A percentile compares a stretch with the other conserved stretches of the same genome.
Conservation (phyloP, 768 basidiomycete species). For the Imleria badia region DNA sequence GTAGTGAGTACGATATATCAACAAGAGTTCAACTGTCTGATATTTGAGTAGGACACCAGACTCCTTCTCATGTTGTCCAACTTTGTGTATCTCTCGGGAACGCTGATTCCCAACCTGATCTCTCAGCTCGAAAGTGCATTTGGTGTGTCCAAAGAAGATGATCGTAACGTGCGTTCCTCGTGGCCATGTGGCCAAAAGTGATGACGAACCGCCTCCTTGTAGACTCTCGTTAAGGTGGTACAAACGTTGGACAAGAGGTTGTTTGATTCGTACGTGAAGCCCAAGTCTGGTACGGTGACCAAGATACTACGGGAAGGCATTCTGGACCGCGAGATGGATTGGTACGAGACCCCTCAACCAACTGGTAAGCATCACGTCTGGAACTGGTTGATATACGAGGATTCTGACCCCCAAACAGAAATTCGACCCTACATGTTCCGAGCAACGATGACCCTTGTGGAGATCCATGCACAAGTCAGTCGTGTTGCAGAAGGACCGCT, state of each 20-base stretch:
- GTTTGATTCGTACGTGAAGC: constrained; percentile 84
- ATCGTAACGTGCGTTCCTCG: constrained; percentile 54
- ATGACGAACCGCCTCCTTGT: not conserved
- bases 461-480: constrained; percentile 89
- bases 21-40: not conserved
- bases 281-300: constrained; percentile 70
- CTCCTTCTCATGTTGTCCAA: constrained; percentile 89
- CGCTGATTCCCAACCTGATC: constrained; percentile 76
- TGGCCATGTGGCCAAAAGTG: not conserved
- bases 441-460: constrained; percentile 82
- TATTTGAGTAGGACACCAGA: constrained; percentile 68
- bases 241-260: constrained; percentile 84
- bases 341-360: constrained; percentile 93
- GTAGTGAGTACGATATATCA: constrained; percentile 43
- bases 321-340: constrained; percentile 79
- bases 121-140: constrained; percentile 77
- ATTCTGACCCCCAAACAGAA: constrained; percentile 48
- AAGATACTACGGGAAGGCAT: constrained; percentile 77
- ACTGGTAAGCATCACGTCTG: constrained; percentile 54
- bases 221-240: constrained; percentile 77
- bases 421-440: constrained; percentile 95
- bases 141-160: constrained; percentile 66
- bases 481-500: constrained; percentile 76
- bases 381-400: not conserved
- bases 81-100: constrained; percentile 69